A percentile compares a stretch with the other conserved stretches of the same genome.
Conservation (phyloP, 2,329 filamentous ascomycete genomes). For the Botrytis sinoallii region DNA sequence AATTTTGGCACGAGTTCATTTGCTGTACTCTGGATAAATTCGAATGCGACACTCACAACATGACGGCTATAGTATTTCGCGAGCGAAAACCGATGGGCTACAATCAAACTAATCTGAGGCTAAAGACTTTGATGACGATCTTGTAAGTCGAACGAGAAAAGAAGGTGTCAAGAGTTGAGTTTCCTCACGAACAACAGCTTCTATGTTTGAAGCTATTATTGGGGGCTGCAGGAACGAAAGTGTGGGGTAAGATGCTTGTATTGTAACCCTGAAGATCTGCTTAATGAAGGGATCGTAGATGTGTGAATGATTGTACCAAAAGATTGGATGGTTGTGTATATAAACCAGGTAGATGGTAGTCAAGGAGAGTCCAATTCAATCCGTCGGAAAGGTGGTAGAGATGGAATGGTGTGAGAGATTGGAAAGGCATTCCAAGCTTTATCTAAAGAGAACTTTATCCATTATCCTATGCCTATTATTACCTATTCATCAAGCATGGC, state of each 20-base stretch:
- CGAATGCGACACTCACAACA: constrained; percentile 19
- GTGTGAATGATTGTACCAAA: not conserved
- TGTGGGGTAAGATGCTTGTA: constrained; percentile 28
- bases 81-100: not conserved
- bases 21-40: constrained; percentile 13
- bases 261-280: constrained; percentile 2
- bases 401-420: not conserved
- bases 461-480: not conserved
- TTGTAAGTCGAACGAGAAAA: not conserved
- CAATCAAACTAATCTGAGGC: not conserved
- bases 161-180: not conserved
- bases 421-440: not conserved
- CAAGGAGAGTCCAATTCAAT: not conserved
- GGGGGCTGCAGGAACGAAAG: constrained; percentile 25
- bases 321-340: not conserved
- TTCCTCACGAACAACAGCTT: not conserved
- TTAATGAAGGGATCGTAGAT: not conserved
- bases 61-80: constrained; percentile 1
- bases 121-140: not conserved
- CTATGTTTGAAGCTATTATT: constrained; percentile 4
- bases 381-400: not conserved
- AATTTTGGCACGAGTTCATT: constrained; percentile 18
- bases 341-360: too few relatives aligned
- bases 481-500: constrained; percentile 10
- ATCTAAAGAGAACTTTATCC: not conserved